Evolutionary conservation across 108 stramenopile genomes (phyloP).

Genomic region (Asterionellopsis glacialis): DNA sequence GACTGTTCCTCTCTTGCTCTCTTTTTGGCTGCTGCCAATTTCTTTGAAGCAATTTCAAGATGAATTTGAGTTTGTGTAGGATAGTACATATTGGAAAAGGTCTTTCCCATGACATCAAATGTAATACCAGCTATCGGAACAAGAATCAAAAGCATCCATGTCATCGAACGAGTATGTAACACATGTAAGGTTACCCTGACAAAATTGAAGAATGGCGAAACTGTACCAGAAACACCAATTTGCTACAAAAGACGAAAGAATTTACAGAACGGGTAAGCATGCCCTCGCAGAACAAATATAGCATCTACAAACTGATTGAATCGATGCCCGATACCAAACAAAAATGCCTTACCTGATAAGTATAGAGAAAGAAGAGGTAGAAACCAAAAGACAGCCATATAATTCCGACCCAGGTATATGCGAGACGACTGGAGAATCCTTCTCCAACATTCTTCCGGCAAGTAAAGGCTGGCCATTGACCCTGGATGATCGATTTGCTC

Average conservation of each 20-base stretch:
- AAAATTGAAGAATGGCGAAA: slow-evolving; percentile 49
- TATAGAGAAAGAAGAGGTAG: slow-evolving; percentile 54
- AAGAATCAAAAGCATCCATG: slow-evolving; percentile 62
- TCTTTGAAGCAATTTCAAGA: slow-evolving; percentile 45
- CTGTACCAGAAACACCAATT: slow-evolving; percentile 33
- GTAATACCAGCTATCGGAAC: slow-evolving; percentile 52
- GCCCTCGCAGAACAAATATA: background rate
- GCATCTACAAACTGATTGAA: background rate
- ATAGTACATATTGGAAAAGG: slow-evolving; percentile 75
- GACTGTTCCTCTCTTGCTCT: background rate
- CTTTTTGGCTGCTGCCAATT: background rate
- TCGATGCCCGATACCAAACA: background rate
- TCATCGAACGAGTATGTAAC: slow-evolving; percentile 52
- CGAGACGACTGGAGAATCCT: slow-evolving; percentile 59
- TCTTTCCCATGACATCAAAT: slow-evolving; percentile 76
- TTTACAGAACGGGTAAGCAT: background rate
- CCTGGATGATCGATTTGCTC: slow-evolving; percentile 68
- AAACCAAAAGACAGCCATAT: slow-evolving; percentile 57
- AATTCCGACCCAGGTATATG: slow-evolving; percentile 73
- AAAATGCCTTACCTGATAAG: background rate
- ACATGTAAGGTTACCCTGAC: slow-evolving; percentile 53
- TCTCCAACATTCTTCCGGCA: slow-evolving; percentile 48
- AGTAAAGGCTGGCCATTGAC: slow-evolving; percentile 63
- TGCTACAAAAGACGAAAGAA: background rate
- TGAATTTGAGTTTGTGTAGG: slow-evolving; percentile 88